phyloP scores from a whole-genome alignment of 2,329 filamentous ascomycete species.

The Talaromyces islandicus region DNA sequence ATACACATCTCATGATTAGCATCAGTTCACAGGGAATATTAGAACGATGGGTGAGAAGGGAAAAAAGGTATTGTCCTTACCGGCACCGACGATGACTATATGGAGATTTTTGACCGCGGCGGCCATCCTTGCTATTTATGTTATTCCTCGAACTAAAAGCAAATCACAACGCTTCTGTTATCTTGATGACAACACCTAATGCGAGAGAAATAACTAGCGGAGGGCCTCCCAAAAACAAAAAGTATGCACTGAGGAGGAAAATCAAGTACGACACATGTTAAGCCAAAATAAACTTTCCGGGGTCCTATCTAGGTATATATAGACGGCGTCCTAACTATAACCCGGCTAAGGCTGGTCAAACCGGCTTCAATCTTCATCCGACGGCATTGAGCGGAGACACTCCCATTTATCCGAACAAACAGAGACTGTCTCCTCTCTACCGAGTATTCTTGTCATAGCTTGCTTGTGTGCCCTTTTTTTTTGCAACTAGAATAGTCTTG shows the following conservation, averaged over 20 bases:
- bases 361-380: neutral
- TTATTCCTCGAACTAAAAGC: neutral
- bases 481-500: neutral
- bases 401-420: neutral
- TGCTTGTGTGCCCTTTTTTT: neutral
- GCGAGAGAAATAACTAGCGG: neutral
- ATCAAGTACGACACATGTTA: neutral
- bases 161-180: neutral
- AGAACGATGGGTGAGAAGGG: neutral
- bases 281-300: neutral
- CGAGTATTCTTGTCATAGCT: neutral
- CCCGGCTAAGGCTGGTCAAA: neutral
- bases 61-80: conserved; percentile 23
- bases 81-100: conserved; percentile 46
- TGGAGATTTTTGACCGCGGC: conserved; percentile 28
- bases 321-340: neutral
- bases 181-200: neutral
- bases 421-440: no score
- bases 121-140: conserved; percentile 16
- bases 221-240: neutral
- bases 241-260: neutral
- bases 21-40: neutral
- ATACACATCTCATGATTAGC: neutral
- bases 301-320: neutral
- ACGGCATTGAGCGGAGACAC: neutral